These are phyloP conservation scores for Rhododendron vialii DNA, from an alignment of 148 eudicot genomes.

Conservation along the genomic window DNA sequence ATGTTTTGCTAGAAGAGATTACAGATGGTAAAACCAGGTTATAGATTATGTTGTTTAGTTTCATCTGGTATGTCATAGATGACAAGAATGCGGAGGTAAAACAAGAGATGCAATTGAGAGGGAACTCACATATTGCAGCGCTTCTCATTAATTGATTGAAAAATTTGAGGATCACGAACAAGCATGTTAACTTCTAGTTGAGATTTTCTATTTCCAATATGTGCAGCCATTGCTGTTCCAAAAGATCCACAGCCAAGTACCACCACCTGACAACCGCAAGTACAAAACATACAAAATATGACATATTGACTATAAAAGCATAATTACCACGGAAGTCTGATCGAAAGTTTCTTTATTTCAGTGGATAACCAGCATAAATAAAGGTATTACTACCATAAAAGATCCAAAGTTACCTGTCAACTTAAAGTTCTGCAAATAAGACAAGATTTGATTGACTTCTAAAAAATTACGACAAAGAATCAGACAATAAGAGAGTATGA, in stretches of 20 bases:
- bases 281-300: background rate
- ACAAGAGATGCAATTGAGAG: background rate
- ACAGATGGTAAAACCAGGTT: background rate
- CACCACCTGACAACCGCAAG: constrained; percentile 48
- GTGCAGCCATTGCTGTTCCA: constrained; percentile 99
- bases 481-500: background rate
- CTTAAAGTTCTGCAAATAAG: background rate
- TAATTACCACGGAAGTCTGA: background rate
- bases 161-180: constrained; percentile 76
- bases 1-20: background rate
- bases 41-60: constrained; percentile 2
- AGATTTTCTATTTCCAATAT: constrained; percentile 67
- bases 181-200: constrained; percentile 84
- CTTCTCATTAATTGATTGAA: constrained; percentile 64
- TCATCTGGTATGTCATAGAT: background rate
- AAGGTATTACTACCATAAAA: background rate
- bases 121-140: constrained; percentile 54
- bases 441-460: background rate
- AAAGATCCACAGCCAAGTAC: constrained; percentile 98
- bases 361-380: background rate
- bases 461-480: background rate
- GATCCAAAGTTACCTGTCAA: background rate
- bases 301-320: background rate
- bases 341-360: background rate
- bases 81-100: background rate